A percentile compares a stretch with the other conserved stretches of the same genome.
phyloP scores from a whole-genome alignment of 2,329 filamentous ascomycete genomes.

The Zymoseptoria crescenta region DNA sequence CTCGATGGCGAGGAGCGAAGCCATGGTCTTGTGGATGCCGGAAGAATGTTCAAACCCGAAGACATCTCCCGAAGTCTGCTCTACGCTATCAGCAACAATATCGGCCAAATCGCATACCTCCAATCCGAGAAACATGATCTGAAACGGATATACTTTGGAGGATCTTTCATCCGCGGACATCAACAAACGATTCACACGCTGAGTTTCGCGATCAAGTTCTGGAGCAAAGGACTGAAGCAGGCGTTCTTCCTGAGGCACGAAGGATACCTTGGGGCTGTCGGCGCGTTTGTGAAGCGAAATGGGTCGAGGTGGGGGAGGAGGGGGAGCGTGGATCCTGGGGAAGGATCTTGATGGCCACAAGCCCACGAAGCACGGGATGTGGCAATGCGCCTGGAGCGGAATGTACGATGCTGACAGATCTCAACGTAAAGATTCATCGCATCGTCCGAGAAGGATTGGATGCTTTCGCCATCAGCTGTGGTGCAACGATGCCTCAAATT shows the following conservation, averaged over 20 bases:
- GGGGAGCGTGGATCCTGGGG: conserved; percentile 13
- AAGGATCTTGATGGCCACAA: not conserved
- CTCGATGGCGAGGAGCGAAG: conserved; percentile 20
- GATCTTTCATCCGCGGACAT: conserved; percentile 92
- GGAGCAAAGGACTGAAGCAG: conserved; percentile 88
- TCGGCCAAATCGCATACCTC: conserved; percentile 95
- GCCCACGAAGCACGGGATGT: not conserved
- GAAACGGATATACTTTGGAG: conserved; percentile 93
- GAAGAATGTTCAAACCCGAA: conserved; percentile 60
- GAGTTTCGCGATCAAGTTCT: conserved; percentile 94
- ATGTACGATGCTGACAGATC: too few species aligned
- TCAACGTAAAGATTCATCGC: too few species aligned
- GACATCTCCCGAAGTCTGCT: conserved; percentile 88
- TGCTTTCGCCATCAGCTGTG: too few species aligned
- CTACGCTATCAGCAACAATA: conserved; percentile 96
- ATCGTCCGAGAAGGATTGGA: too few species aligned
- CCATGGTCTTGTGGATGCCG: conserved; percentile 30
- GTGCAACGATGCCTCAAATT: too few species aligned
- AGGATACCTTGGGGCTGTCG: conserved; percentile 88
- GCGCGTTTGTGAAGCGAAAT: conserved; percentile 86
- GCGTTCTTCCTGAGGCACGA: conserved; percentile 95
- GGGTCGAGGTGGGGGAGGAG: conserved; percentile 78
- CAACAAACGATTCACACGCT: conserved; percentile 97
- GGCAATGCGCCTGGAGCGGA: not conserved
- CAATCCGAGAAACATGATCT: conserved; percentile 91